These are phyloP conservation scores for Aleurites moluccanus DNA, from an alignment of 441 rosid genomes.

Conservation along the genomic window DNA sequence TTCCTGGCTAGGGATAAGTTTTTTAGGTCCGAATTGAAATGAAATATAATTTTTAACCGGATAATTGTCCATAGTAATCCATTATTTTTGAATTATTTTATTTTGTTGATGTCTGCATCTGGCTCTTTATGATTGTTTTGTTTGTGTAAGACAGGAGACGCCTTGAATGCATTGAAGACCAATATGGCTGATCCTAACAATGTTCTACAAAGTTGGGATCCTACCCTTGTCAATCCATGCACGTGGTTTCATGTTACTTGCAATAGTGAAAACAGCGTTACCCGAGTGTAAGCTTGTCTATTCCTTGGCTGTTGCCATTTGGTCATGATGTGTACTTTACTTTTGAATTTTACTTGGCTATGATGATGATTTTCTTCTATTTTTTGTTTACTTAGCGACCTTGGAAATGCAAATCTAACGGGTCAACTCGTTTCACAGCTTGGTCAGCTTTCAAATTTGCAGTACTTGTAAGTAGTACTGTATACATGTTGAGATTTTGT, in stretches of 20 bases:
- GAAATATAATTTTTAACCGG: too few relatives aligned
- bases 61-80: not conserved
- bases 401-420: slow-evolving; percentile 86
- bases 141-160: slow-evolving; percentile 30
- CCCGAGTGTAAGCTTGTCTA: slow-evolving; percentile 56
- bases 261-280: slow-evolving; percentile 53
- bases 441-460: slow-evolving; percentile 71
- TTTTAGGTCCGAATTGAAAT: not conserved
- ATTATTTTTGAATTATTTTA: not conserved
- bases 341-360: not conserved
- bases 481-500: not conserved
- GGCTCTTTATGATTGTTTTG: not conserved
- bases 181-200: slow-evolving; percentile 32
- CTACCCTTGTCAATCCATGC: slow-evolving; percentile 72
- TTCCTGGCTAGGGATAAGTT: too few relatives aligned
- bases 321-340: not conserved
- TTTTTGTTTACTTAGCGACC: slow-evolving; percentile 58
- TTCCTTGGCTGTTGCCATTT: slow-evolving; percentile 2
- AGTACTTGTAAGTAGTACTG: slow-evolving; percentile 71
- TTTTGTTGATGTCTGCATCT: not conserved
- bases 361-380: slow-evolving; percentile 2
- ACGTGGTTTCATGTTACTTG: slow-evolving; percentile 84
- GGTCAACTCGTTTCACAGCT: slow-evolving; percentile 83
- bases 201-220: slow-evolving; percentile 67
- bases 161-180: slow-evolving; percentile 30